A percentile compares a stretch with the other conserved stretches of the same genome.
phyloP scores from a whole-genome alignment of 768 basidiomycete genomes.

The Agaricus bisporus region DNA sequence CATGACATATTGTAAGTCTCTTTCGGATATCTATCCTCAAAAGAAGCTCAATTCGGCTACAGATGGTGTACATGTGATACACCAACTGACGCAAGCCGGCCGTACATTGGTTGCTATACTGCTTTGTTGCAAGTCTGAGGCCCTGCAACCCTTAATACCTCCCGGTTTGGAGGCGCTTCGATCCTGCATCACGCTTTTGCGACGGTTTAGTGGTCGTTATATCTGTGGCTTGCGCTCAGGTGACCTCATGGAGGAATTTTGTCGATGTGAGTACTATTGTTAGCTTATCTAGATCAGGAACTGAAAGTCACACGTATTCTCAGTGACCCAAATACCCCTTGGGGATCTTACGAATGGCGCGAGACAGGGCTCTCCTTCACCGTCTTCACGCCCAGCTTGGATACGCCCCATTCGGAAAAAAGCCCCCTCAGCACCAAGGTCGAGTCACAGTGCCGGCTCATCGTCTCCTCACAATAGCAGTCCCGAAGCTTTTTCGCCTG shows the following conservation, averaged over 20 bases:
- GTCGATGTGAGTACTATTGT: conserved; percentile 52
- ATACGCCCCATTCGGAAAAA: conserved; percentile 84
- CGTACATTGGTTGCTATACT: conserved; percentile 85
- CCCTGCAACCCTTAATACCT: conserved; percentile 68
- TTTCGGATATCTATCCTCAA: conserved; percentile 5
- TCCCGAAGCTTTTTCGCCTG: conserved; percentile 60
- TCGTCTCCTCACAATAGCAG: conserved; percentile 44
- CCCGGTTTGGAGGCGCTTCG: conserved; percentile 80
- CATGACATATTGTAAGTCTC: conserved; percentile 87
- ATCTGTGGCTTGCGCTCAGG: conserved; percentile 88
- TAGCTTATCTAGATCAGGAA: neutral
- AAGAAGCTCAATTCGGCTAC: conserved; percentile 9
- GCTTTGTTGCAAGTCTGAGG: conserved; percentile 81
- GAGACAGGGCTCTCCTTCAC: conserved; percentile 33
- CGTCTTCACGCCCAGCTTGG: conserved; percentile 68
- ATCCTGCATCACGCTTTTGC: conserved; percentile 81
- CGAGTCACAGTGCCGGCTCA: conserved; percentile 36
- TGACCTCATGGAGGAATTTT: conserved; percentile 94
- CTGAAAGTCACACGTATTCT: conserved; percentile 5
- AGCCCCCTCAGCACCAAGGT: conserved; percentile 42
- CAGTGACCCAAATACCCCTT: conserved; percentile 83
- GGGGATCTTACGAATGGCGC: conserved; percentile 43
- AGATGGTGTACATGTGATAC: conserved; percentile 95
- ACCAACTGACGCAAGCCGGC: conserved; percentile 91
- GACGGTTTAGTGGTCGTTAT: conserved; percentile 87